A percentile compares a stretch with the other conserved stretches of the same genome.
These are phyloP conservation scores for Sparassis latifolia DNA, from an alignment of 1,284 basidiomycete genomes.

Conservation along the genomic window DNA sequence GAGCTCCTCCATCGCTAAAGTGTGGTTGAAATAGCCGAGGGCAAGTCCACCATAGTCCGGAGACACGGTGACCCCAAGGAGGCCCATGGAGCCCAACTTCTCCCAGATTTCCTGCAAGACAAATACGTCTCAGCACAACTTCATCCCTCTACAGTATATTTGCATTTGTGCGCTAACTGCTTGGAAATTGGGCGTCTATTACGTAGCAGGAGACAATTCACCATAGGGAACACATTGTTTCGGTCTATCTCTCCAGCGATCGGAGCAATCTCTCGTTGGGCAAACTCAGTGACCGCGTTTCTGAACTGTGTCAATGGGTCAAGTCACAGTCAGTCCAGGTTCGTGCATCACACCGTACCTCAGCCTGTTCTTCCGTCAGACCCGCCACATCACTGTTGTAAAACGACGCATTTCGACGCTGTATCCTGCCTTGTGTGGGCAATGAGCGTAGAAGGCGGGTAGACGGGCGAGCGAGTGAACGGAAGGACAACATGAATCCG, in stretches of 20 bases:
- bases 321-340: neutral
- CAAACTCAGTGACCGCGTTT: conserved; percentile 71
- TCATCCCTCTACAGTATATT: too few species aligned
- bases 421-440: neutral
- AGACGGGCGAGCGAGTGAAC: neutral
- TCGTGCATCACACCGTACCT: conserved; percentile 44
- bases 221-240: conserved; percentile 72
- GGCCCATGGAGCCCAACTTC: conserved; percentile 83
- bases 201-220: conserved; percentile 26
- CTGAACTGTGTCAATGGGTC: conserved; percentile 54
- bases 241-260: conserved; percentile 80
- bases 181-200: too few species aligned
- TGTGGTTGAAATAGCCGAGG: conserved; percentile 84
- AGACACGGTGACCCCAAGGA: conserved; percentile 79
- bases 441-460: neutral
- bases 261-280: conserved; percentile 75
- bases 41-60: conserved; percentile 75
- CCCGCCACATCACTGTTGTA: conserved; percentile 78
- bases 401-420: conserved; percentile 42
- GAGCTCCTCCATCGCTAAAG: conserved; percentile 89
- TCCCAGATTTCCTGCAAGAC: conserved; percentile 74
- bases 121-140: neutral
- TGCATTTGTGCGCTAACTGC: too few species aligned
- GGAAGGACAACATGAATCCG: neutral
- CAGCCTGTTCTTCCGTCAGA: conserved; percentile 77